Evolutionary conservation across 139 green algal species (phyloP).

Genomic region (Chlorella sp.): DNA sequence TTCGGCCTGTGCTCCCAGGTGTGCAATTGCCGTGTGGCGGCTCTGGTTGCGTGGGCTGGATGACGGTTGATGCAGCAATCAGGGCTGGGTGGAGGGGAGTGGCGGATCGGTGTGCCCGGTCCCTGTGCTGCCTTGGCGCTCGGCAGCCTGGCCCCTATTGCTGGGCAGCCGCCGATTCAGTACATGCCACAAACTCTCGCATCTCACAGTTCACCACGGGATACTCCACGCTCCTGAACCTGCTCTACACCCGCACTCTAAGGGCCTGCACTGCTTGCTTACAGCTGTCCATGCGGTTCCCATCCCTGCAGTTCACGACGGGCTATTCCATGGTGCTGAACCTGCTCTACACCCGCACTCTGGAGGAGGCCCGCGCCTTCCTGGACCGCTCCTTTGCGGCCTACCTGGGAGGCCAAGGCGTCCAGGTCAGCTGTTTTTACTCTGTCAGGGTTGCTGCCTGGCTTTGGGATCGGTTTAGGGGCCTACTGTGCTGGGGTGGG

Average conservation of each 20-base stretch:
- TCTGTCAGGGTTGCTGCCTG: too few relatives aligned
- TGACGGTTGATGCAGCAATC: too few relatives aligned
- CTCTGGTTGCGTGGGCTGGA: too few relatives aligned
- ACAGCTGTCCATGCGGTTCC: neutral
- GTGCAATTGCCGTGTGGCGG: too few relatives aligned
- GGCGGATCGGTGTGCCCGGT: too few relatives aligned
- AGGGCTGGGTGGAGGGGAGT: too few relatives aligned
- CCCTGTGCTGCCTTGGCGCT: too few relatives aligned
- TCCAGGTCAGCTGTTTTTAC: neutral
- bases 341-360: slow-evolving; percentile 75
- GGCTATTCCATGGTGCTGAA: slow-evolving; percentile 91
- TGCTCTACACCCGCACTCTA: slow-evolving; percentile 58
- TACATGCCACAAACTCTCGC: too few relatives aligned
- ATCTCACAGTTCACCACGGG: slow-evolving; percentile 75
- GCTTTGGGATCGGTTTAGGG: too few relatives aligned
- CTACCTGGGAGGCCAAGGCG: slow-evolving; percentile 23
- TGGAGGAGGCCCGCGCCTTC: slow-evolving; percentile 77
- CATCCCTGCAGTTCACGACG: slow-evolving; percentile 65
- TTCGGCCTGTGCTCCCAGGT: slow-evolving; percentile 55
- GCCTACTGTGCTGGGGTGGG: too few relatives aligned
- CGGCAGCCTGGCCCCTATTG: too few relatives aligned
- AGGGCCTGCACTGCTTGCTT: neutral
- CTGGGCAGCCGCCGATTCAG: too few relatives aligned
- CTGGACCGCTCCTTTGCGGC: slow-evolving; percentile 70
- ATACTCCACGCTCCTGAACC: slow-evolving; percentile 87